Base-by-base conservation (phyloP, 768 basidiomycete genomes). In the Suillus ampliporus region DNA sequence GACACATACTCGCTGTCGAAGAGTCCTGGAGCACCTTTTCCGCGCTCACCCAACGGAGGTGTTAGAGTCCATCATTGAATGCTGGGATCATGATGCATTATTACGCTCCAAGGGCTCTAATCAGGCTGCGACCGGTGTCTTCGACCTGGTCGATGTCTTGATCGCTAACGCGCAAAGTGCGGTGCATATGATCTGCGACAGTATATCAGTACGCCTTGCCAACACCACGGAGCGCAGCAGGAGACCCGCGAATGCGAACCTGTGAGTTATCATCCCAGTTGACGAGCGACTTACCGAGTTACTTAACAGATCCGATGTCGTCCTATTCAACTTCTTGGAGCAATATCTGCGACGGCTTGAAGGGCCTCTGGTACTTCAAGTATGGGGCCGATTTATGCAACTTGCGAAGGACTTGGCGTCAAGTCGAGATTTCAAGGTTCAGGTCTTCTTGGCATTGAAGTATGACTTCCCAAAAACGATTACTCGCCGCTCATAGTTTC, bases 351-450 rank as follows among this genome's bases (percentile, higher is more conserved):
- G 78, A 19, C 86, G 89, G 11, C 75, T 99, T 46, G 97, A 99
- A 74, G 94, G 94, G 0, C 94, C 97, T 0, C 79, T 97, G 40
- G 96, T 94, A 4, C 82, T 95, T 13, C 97, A 99, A 77, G 91
- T 98, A 21, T 99, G 97, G 97, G 75, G 79, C 47, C 85, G 92
- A 21, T 89, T 89, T 69, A 79, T 93, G 65, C 85, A 88, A 54
- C 79, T 98, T 47, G 85, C 88, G 8, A 93, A 90, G 70, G 96
- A 98, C 26, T 74, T 97, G 23, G 76, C 86, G n/a, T 82, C 80
- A 43, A 84, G 80, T 56, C 83, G 88, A 34, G 88, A 90, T 35
- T 91, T 89, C 75, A 91, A 89, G 65, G 66, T 82, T 0, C 89
- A 92, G 62, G 81, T 87, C 14, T 94, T 90, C 74, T 82, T 89